phyloP scores from a whole-genome alignment of 176 grass and related monocot genomes.

The Eragrostis curvula region DNA sequence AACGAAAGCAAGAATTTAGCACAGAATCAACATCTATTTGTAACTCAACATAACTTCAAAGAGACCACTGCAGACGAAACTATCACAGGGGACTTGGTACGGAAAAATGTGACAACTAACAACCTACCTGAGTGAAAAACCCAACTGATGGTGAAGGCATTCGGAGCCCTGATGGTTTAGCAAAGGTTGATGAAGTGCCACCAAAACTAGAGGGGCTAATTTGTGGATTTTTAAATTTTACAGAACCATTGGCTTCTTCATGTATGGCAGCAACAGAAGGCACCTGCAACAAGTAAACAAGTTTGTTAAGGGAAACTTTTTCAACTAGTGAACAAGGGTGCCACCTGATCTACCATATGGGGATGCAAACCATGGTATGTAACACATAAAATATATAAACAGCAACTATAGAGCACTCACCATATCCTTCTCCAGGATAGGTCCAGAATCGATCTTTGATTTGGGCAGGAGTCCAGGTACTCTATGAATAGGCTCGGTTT shows the following conservation, averaged over 20 bases:
- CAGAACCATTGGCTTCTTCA: slow-evolving; percentile 38
- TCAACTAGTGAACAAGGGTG: slow-evolving; percentile 12
- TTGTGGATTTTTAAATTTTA: slow-evolving; percentile 41
- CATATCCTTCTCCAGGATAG: slow-evolving; percentile 32
- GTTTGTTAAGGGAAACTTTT: neutral
- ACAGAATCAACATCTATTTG: slow-evolving; percentile 34
- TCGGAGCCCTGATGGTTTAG: slow-evolving; percentile 79
- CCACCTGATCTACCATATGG: slow-evolving; percentile 19
- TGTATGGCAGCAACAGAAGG: slow-evolving; percentile 29
- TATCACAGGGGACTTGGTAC: neutral
- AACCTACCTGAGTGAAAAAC: slow-evolving; percentile 78
- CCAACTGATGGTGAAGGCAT: slow-evolving; percentile 82
- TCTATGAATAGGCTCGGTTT: slow-evolving; percentile 26
- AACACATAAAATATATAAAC: slow-evolving; percentile 25
- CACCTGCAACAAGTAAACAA: slow-evolving; percentile 45
- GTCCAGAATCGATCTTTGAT: slow-evolving; percentile 45
- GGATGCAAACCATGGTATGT: slow-evolving; percentile 26
- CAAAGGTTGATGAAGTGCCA: slow-evolving; percentile 31
- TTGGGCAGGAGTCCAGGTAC: slow-evolving; percentile 38
- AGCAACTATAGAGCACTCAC: slow-evolving; percentile 47
- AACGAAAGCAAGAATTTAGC: slow-evolving; percentile 12
- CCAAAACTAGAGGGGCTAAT: slow-evolving; percentile 38
- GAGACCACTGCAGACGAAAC: neutral
- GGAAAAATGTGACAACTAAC: slow-evolving; percentile 5
- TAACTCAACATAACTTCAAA: neutral